Evolutionary conservation across 139 green algal genomes (phyloP).

Genomic region (Tetradesmus lagerheimii): DNA sequence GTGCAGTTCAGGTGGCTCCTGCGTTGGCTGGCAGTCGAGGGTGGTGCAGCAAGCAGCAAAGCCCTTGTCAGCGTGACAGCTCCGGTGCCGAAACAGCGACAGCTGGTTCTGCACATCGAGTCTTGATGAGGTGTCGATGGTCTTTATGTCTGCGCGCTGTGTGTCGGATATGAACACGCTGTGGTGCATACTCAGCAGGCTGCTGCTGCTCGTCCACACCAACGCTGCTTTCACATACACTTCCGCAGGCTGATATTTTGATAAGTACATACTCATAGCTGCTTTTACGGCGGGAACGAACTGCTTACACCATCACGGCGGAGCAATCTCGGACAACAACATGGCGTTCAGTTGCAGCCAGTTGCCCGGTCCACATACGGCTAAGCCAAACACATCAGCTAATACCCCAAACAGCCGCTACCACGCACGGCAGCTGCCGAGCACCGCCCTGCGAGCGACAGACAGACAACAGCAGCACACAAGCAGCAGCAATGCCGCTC

Average conservation of each 20-base stretch:
- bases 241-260: no score
- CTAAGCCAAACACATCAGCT: background rate
- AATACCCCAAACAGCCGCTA: background rate
- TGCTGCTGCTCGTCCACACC: background rate
- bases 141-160: no score
- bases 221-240: background rate
- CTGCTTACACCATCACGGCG: background rate
- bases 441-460: background rate
- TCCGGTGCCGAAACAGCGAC: background rate
- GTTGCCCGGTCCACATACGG: no score
- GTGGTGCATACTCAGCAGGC: background rate
- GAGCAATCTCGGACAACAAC: background rate
- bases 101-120: no score
- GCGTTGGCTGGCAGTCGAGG: no score
- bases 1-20: no score
- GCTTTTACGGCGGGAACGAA: no score
- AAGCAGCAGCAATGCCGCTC: background rate
- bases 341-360: background rate
- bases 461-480: background rate
- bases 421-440: background rate
- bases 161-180: no score
- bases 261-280: no score
- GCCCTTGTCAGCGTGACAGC: background rate
- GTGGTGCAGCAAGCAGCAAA: no score
- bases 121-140: no score